A percentile compares a stretch with the other conserved stretches of the same genome.
phyloP scores from a whole-genome alignment of 305 asterid species.

The Fraxinus dipetala region DNA sequence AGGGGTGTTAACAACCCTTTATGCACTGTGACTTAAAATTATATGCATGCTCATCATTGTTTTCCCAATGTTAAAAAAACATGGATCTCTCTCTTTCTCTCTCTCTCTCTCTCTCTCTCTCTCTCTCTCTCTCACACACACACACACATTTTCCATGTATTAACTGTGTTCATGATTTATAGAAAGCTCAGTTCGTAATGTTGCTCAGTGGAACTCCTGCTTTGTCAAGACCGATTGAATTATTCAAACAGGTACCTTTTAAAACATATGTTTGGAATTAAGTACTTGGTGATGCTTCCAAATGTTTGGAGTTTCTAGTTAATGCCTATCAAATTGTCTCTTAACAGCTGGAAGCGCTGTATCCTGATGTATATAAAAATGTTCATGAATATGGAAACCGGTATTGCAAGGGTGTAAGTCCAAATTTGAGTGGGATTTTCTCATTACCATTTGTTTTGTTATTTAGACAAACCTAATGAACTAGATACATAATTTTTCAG shows the following conservation, averaged over 20 bases:
- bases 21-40: neutral
- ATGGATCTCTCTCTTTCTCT: conserved; percentile 10
- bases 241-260: conserved; percentile 73
- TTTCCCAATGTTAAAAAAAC: conserved; percentile 7
- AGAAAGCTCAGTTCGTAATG: conserved; percentile 82
- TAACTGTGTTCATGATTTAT: conserved; percentile 29
- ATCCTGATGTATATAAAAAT: conserved; percentile 78
- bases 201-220: conserved; percentile 99
- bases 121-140: neutral
- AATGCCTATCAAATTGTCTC: conserved; percentile 15
- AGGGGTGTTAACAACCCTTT: neutral
- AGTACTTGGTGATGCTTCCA: conserved; percentile 17
- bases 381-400: conserved; percentile 91
- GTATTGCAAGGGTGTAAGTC: conserved; percentile 99
- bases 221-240: conserved; percentile 90
- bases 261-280: conserved; percentile 4
- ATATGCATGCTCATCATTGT: conserved; percentile 14
- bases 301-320: conserved; percentile 20
- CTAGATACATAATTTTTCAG: conserved; percentile 33
- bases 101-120: neutral
- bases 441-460: conserved; percentile 9
- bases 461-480: conserved; percentile 16
- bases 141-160: conserved; percentile 10
- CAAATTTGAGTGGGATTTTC: conserved; percentile 22
- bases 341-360: conserved; percentile 86